A percentile compares a stretch with the other conserved stretches of the same genome.
phyloP scores from a whole-genome alignment of 1,284 basidiomycete species.

The Apiotrichum gracile region DNA sequence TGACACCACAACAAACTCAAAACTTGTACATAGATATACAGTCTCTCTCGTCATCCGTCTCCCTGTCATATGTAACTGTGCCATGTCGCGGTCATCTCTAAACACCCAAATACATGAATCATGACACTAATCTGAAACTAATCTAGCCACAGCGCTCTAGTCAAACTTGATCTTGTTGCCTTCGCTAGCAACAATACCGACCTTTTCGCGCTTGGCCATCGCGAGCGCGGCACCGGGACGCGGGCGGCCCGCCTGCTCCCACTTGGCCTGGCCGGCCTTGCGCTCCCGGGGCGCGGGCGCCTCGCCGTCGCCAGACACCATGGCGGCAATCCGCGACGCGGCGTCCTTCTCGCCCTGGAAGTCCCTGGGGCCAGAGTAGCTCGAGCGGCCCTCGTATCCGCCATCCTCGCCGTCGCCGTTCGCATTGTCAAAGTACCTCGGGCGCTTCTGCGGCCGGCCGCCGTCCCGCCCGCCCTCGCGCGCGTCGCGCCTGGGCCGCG shows the following conservation, averaged over 20 bases:
- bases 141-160: slow-evolving; percentile 14
- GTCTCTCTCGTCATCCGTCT: neutral
- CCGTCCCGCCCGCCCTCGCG: neutral
- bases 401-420: neutral
- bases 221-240: slow-evolving; percentile 88
- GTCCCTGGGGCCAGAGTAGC: slow-evolving; percentile 1
- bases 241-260: slow-evolving; percentile 52
- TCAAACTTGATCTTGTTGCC: slow-evolving; percentile 80
- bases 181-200: slow-evolving; percentile 64
- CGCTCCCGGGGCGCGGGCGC: neutral
- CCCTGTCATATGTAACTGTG: neutral
- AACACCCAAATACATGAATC: neutral
- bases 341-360: slow-evolving; percentile 10
- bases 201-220: slow-evolving; percentile 75
- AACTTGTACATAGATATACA: too few species aligned
- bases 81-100: too few species aligned
- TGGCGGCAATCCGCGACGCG: slow-evolving; percentile 11
- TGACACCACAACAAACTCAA: too few species aligned
- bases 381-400: neutral
- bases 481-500: slow-evolving; percentile 2
- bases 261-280: slow-evolving; percentile 40
- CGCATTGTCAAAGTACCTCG: slow-evolving; percentile 14
- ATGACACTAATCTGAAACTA: neutral
- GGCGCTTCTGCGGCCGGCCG: slow-evolving; percentile 7
- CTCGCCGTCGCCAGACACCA: slow-evolving; percentile 9